Conservation (phyloP, 2,329 filamentous ascomycete genomes). For the Fusarium sp. region DNA sequence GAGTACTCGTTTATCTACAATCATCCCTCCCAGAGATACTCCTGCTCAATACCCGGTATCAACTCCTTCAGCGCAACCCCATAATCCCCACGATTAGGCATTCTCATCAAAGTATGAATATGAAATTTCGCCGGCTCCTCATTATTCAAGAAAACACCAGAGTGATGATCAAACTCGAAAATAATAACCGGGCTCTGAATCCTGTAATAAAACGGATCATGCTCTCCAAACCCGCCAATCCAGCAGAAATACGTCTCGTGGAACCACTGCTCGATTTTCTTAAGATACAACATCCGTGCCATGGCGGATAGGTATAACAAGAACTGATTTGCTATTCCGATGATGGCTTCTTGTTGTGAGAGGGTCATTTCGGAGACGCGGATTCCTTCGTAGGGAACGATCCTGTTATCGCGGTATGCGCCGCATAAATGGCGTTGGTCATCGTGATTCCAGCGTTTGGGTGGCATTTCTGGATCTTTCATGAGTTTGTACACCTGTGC, state of each 20-base stretch:
- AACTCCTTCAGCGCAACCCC: conserved; percentile 64
- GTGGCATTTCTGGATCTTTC: conserved; percentile 73
- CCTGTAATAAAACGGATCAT: conserved; percentile 81
- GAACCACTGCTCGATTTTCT: conserved; percentile 65
- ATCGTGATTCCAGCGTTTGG: conserved; percentile 80
- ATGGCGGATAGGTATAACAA: conserved; percentile 72
- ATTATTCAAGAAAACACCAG: conserved; percentile 80
- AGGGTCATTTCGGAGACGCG: conserved; percentile 60
- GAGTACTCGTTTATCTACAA: too few species aligned
- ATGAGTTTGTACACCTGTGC: conserved; percentile 70
- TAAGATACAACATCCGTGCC: conserved; percentile 65
- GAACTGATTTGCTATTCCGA: conserved; percentile 64
- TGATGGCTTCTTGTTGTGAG: conserved; percentile 51
- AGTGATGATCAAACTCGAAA: conserved; percentile 83
- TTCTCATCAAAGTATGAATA: conserved; percentile 78
- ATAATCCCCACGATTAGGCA: conserved; percentile 82
- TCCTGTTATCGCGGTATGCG: conserved; percentile 80
- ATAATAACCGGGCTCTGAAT: conserved; percentile 81
- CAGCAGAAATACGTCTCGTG: conserved; percentile 82
- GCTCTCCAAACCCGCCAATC: conserved; percentile 76
- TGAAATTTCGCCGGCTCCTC: conserved; percentile 80
- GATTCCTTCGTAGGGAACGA: conserved; percentile 79
- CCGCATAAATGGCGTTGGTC: conserved; percentile 83
- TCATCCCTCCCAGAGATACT: conserved; percentile 38
- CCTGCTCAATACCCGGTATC: conserved; percentile 49